phyloP scores from a whole-genome alignment of 1,284 basidiomycete genomes.

The Tranzscheliella williamsii region DNA sequence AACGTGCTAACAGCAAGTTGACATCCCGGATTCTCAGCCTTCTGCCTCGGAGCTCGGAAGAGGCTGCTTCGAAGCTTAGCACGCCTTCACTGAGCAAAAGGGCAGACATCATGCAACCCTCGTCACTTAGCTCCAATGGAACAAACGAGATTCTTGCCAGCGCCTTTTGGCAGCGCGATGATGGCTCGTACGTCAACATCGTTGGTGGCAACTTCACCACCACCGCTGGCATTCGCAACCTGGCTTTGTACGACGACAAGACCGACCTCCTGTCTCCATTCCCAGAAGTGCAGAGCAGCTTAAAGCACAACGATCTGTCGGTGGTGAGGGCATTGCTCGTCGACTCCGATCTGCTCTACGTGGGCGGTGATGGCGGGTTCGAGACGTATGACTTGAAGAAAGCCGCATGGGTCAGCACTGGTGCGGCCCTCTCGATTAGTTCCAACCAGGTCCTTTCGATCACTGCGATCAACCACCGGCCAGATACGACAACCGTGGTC shows the following conservation, averaged over 20 bases:
- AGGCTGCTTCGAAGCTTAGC: neutral
- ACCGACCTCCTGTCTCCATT: conserved; percentile 67
- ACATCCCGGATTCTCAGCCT: conserved; percentile 20
- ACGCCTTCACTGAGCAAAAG: conserved; percentile 21
- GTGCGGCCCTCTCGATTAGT: conserved; percentile 31
- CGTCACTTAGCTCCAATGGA: conserved; percentile 65
- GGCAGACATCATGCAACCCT: conserved; percentile 42
- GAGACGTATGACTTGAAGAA: conserved; percentile 44
- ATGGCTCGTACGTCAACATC: conserved; percentile 67
- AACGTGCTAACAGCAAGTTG: neutral
- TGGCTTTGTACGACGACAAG: conserved; percentile 75
- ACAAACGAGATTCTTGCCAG: conserved; percentile 83
- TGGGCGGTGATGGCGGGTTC: conserved; percentile 54
- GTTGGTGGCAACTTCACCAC: conserved; percentile 89
- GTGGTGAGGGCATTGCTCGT: conserved; percentile 66
- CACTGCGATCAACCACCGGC: conserved; percentile 73
- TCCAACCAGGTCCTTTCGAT: conserved; percentile 67
- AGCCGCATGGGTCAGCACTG: conserved; percentile 39
- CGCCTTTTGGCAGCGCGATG: conserved; percentile 82
- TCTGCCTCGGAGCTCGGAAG: conserved; percentile 4
- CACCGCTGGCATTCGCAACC: conserved; percentile 64
- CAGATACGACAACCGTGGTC: conserved; percentile 71
- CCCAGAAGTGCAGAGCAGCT: conserved; percentile 32
- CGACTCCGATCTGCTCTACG: conserved; percentile 47
- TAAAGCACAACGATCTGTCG: conserved; percentile 51